Percentiles rank a stretch among this genome's conserved stretches.
These are phyloP conservation scores for Petunia hybrid DNA, from an alignment of 305 asterid species.

Conservation along the genomic window DNA sequence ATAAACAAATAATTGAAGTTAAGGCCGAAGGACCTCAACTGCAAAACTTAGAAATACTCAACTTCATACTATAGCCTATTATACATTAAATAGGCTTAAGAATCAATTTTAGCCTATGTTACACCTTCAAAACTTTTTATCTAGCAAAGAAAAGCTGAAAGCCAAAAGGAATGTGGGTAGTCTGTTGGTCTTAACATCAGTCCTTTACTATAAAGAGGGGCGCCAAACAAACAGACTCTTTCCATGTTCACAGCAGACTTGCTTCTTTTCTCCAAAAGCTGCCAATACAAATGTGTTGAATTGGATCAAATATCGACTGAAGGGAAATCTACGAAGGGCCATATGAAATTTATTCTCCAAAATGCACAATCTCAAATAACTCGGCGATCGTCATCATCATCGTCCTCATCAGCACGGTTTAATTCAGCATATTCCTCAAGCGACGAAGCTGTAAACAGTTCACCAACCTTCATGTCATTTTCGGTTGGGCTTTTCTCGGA, in stretches of 20 bases:
- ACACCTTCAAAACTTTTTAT: background rate
- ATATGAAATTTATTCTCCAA: conserved; percentile 1
- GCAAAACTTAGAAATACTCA: background rate
- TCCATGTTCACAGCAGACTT: background rate
- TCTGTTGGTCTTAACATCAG: background rate
- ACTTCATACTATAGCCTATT: conserved; percentile 5
- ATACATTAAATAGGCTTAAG: conserved; percentile 1
- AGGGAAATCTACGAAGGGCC: background rate
- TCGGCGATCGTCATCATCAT: conserved; percentile 26
- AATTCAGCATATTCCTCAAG: conserved; percentile 59
- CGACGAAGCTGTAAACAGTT: conserved; percentile 51
- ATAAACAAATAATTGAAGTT: background rate
- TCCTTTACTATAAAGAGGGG: background rate
- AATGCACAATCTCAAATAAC: conserved; percentile 21
- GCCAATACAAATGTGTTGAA: background rate
- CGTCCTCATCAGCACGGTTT: conserved; percentile 48
- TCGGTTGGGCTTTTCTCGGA: conserved; percentile 44
- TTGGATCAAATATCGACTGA: background rate
- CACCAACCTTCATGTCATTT: conserved; percentile 60
- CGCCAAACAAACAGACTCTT: background rate
- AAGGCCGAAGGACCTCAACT: background rate
- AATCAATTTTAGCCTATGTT: background rate
- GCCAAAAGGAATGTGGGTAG: background rate
- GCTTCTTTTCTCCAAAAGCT: conserved; percentile 7
- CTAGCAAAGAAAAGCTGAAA: background rate